Conservation (phyloP, 805 yeast species). For the Cyberlindnera mycetangii region DNA sequence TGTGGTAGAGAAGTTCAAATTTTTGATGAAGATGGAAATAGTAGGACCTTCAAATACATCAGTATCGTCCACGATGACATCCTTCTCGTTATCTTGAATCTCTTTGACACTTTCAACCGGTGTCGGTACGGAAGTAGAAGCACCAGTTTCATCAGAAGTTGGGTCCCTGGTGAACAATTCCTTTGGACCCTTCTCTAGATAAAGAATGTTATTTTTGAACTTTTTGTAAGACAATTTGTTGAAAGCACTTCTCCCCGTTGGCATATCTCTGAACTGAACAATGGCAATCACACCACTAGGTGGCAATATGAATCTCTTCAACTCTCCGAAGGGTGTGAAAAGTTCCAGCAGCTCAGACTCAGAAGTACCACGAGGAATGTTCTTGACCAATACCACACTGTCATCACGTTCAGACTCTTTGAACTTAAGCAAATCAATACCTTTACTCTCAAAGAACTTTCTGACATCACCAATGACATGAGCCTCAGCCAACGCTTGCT, state of each 20-base stretch:
- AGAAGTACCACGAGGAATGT: conserved; percentile 86
- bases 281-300: conserved; percentile 96
- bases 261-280: conserved; percentile 78
- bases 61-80: conserved; percentile 34
- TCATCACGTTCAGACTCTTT: conserved; percentile 70
- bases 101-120: conserved; percentile 20
- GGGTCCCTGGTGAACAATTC: conserved; percentile 69
- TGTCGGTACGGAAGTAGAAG: conserved; percentile 26
- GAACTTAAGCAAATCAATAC: conserved; percentile 79
- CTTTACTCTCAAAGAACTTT: conserved; percentile 77
- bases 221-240: conserved; percentile 83
- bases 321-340: conserved; percentile 75
- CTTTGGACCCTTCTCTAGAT: conserved; percentile 92
- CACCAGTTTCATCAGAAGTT: conserved; percentile 21
- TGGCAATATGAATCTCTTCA: conserved; percentile 84
- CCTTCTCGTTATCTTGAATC: conserved; percentile 29
- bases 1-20: conserved; percentile 82
- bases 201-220: conserved; percentile 81
- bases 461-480: conserved; percentile 91
- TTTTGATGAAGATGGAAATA: conserved; percentile 86
- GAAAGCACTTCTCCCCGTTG: conserved; percentile 88
- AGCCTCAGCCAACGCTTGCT: conserved; percentile 96
- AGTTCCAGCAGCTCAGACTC: conserved; percentile 77
- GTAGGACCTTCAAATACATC: conserved; percentile 64
- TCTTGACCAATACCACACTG: conserved; percentile 76